Evolutionary conservation across 2,329 filamentous ascomycete genomes (phyloP).

Genomic region (Diaporthe aspalathi): DNA sequence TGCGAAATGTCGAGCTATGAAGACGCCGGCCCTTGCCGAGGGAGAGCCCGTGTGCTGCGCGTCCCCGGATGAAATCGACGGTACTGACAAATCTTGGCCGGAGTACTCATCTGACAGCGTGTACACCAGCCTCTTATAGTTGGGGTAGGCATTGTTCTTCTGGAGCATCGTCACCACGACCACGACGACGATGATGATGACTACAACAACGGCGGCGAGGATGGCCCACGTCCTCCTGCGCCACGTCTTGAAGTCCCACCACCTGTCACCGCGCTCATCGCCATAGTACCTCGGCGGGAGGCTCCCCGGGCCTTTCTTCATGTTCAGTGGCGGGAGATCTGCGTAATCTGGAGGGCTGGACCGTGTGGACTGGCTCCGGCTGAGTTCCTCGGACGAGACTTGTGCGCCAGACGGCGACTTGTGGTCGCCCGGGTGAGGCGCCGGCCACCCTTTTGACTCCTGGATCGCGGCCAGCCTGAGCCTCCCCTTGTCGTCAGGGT

Average conservation of each 20-base stretch:
- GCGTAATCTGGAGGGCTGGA: conserved; percentile 25
- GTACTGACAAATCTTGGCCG: conserved; percentile 55
- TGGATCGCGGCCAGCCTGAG: conserved; percentile 2
- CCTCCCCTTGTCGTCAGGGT: conserved; percentile 14
- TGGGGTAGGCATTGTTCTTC: conserved; percentile 57
- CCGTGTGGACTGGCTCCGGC: conserved; percentile 1
- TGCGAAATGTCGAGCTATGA: neutral
- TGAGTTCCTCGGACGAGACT: conserved; percentile 12
- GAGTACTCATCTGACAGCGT: conserved; percentile 61
- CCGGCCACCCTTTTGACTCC: conserved; percentile 8
- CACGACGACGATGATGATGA: conserved; percentile 59
- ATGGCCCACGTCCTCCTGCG: conserved; percentile 62
- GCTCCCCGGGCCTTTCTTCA: conserved; percentile 11
- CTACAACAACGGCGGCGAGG: conserved; percentile 50
- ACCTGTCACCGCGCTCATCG: conserved; percentile 12
- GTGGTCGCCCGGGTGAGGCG: neutral
- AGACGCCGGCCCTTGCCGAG: neutral
- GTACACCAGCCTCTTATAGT: conserved; percentile 61
- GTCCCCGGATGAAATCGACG: conserved; percentile 3
- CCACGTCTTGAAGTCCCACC: conserved; percentile 63
- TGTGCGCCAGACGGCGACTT: neutral
- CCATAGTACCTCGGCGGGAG: conserved; percentile 22
- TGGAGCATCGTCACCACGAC: conserved; percentile 57
- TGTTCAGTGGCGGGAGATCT: conserved; percentile 13
- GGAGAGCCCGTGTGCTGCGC: neutral